Evolutionary conservation across 768 basidiomycete species (phyloP), one percentile per base, ranked within the genome.

Genomic region (Mycena polygramma): DNA sequence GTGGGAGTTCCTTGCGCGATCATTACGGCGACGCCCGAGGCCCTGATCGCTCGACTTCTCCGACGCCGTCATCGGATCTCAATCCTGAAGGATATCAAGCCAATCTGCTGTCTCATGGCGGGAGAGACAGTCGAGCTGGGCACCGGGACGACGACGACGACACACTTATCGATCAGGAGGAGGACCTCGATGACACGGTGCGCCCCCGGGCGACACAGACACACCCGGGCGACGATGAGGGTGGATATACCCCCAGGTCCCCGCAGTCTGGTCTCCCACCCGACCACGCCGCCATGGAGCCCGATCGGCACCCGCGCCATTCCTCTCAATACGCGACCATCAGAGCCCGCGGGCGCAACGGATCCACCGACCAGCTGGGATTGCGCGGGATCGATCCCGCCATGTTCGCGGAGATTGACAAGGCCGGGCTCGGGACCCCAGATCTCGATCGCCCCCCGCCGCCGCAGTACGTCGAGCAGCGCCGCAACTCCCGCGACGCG

Each of bases 201-300:
- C 83, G 83, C 72, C 30, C 79, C 51, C 78, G 81, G 52, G 78
- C 81, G 26, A 35, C 43, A 36, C 69, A 57, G 22, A 83, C 30
- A 6, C 30, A 76, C 65, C 81, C 83, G 41, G 41, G 41, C 20
- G 85, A 87, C 41, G 88, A 90, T 48, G 88, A 86, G 20, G 87
- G 85, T 26, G 83, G 84, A 8, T 91, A 86, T 72, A 94, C 92
- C 0, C 92, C 92, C 7, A 87, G 91, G 26, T 93, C 92, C 4
- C 91, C 91, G 1, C 87, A 88, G 39, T 85, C 84, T 15, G 84
- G 81, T n/a, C 82, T 92, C 20, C 91, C 91, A 2, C 88, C 89
- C 2, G 76, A 81, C 43, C 79, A 82, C 45, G 49, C 73, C 45
- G 49, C 73, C 20, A 68, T 75, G 45, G 71, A 73, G n/a, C 55